Percentiles rank a stretch among this genome's conserved stretches.
Conservation (phyloP, 148 eudicot genomes). For the Talinum fruticosum region DNA sequence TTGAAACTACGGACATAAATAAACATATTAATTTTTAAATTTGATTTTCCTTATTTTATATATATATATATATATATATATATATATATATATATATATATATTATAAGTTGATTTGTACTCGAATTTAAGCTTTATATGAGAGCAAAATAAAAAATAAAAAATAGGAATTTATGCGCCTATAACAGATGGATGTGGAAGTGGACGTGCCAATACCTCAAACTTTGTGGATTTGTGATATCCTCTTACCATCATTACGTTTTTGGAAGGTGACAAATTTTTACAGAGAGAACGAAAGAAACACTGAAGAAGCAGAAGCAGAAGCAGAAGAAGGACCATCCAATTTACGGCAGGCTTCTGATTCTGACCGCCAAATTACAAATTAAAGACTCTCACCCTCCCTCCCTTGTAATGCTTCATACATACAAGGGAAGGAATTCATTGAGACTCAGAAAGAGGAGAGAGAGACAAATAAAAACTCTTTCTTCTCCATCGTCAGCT, state of each 20-base stretch:
- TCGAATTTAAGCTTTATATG: too few species aligned
- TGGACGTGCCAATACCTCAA: background rate
- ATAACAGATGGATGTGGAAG: background rate
- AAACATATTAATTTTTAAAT: too few species aligned
- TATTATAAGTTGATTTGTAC: too few species aligned
- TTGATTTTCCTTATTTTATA: too few species aligned
- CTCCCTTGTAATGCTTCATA: background rate
- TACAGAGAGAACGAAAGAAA: background rate
- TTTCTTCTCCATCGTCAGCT: too few species aligned
- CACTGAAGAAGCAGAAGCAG: background rate
- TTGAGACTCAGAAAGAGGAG: background rate
- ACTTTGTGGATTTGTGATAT: conserved; percentile 1
- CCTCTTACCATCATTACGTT: background rate
- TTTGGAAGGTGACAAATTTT: background rate
- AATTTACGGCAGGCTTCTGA: background rate
- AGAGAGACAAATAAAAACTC: background rate
- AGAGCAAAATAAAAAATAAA: too few species aligned
- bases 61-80: too few species aligned
- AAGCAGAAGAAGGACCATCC: background rate
- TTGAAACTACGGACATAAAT: too few species aligned
- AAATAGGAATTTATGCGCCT: too few species aligned
- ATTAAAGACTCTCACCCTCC: background rate
- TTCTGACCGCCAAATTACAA: conserved; percentile 16
- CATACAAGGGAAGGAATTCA: background rate
- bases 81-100: too few species aligned